phyloP scores from a whole-genome alignment of 108 stramenopile genomes.

The Craspedostauros australis region DNA sequence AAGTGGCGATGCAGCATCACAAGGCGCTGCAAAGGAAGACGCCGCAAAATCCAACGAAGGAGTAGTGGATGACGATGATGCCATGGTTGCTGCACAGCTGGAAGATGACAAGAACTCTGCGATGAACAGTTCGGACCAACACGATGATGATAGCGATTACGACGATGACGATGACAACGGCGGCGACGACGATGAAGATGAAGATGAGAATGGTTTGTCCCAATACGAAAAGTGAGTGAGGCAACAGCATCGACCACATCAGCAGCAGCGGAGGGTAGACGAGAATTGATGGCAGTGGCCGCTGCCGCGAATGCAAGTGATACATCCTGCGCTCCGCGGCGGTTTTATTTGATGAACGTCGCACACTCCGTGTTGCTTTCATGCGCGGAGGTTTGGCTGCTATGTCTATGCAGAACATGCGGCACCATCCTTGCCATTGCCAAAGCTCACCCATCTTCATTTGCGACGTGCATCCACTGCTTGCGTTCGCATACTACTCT shows the following conservation, averaged over 20 bases:
- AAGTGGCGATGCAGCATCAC: too few species aligned
- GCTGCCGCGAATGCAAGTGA: not conserved
- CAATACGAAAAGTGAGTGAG: constrained; percentile 46
- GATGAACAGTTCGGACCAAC: not conserved
- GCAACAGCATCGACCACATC: not conserved
- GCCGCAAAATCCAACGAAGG: too few species aligned
- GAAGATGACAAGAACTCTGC: not conserved
- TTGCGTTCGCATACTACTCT: constrained; percentile 1
- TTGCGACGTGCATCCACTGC: not conserved
- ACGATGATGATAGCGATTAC: constrained; percentile 14
- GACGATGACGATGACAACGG: constrained; percentile 2
- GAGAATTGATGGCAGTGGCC: not conserved
- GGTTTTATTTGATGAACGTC: too few species aligned
- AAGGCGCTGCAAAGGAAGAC: too few species aligned
- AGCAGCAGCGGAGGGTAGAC: not conserved
- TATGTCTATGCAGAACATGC: too few species aligned
- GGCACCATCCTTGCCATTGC: not conserved
- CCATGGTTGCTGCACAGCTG: not conserved
- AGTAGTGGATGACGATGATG: too few species aligned
- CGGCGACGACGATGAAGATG: not conserved
- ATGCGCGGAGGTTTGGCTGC: not conserved
- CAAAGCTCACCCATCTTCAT: not conserved
- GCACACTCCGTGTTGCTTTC: too few species aligned
- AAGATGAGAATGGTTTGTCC: constrained; percentile 32
- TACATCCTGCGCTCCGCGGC: too few species aligned